Conservation (phyloP, 495 filamentous ascomycete genomes). For the Geopyxis carbonaria region DNA sequence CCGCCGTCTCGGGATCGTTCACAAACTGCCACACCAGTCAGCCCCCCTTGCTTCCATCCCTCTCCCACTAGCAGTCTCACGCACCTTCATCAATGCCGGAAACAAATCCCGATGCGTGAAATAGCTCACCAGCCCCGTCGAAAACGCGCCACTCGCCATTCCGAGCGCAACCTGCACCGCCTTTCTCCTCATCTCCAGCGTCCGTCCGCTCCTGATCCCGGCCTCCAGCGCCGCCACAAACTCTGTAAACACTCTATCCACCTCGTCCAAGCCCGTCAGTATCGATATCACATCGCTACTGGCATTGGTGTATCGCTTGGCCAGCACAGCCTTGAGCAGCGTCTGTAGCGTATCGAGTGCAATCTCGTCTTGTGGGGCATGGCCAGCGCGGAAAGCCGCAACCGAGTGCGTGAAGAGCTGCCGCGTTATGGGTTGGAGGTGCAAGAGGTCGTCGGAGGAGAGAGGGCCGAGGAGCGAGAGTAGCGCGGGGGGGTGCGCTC, state of each 20-base stretch:
- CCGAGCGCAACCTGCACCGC: conserved; percentile 69
- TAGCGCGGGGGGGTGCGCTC: conserved; percentile 52
- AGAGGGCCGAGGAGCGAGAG: conserved; percentile 48
- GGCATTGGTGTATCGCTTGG: conserved; percentile 86
- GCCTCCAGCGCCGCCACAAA: conserved; percentile 70
- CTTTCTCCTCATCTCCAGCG: conserved; percentile 53
- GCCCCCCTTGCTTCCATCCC: conserved; percentile 18
- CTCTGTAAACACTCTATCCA: conserved; percentile 70
- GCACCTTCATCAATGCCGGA: conserved; percentile 82
- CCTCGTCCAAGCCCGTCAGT: conserved; percentile 70
- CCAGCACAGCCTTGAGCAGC: conserved; percentile 63
- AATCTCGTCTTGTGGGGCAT: conserved; percentile 48
- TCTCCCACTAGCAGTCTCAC: conserved; percentile 31
- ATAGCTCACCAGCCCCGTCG: conserved; percentile 83
- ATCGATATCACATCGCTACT: conserved; percentile 88
- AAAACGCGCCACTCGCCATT: conserved; percentile 80
- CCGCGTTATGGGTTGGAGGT: conserved; percentile 56
- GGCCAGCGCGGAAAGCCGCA: conserved; percentile 45
- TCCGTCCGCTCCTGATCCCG: conserved; percentile 62
- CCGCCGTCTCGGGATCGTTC: conserved; percentile 53
- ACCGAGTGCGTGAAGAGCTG: conserved; percentile 62
- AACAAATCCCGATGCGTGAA: conserved; percentile 92
- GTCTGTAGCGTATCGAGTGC: conserved; percentile 85
- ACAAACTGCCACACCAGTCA: conserved; percentile 45
- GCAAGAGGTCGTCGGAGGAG: conserved; percentile 55